Evolutionary conservation across 352 stramenopile genomes (phyloP), one percentile per base, ranked within the genome.

Genomic region (Globisporangium middletonii): DNA sequence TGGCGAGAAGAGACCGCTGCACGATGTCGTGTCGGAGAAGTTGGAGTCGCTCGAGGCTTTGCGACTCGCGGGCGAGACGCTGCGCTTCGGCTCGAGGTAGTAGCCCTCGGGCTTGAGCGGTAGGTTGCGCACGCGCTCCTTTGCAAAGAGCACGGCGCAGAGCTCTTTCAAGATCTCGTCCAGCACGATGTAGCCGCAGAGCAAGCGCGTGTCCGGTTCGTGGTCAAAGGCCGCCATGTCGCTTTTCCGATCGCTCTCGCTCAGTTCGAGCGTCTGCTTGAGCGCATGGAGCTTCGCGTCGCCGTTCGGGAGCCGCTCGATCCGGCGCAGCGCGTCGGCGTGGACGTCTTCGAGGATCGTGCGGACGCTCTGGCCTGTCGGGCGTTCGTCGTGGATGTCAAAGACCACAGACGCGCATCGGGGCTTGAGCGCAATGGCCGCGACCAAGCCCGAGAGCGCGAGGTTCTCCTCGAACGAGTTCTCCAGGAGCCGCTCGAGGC

Each of bases 141-240:
- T 80, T 1, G 83, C 81, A 52, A 93, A 92, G 2, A 93, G 64
- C 55, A 89, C 71, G 11, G 83, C 90, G 50, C 84, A 92, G 2
- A 95, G 70, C 61, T 95, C 85, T 61, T 93, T 93, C 3, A 95
- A 59, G 35, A 95, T 78, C 57, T 95, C 85, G 50, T 95, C 85
- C 18, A 95, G 62, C 37, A 95, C 73, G 27, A 93, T 71, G n/a
- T 80, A 92, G 0, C 77, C 81, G 28, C 79, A 87, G 13, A 94
- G 49, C 37, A 92, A 48, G 7, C 77, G 77, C 30, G 73, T 81
- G 53, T 92, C 77, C 4, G 72, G 68, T 44, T 90, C 82, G 48
- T 89, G 71, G 41, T 85, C 75, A 48, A 86, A 84, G 46, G 86
- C 43, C 5, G 61, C 66, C 38, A 27, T 53, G 28, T 86, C 74